Evolutionary conservation across 78 protist genomes (phyloP).

Genomic region (Dictyostelium purpureum): DNA sequence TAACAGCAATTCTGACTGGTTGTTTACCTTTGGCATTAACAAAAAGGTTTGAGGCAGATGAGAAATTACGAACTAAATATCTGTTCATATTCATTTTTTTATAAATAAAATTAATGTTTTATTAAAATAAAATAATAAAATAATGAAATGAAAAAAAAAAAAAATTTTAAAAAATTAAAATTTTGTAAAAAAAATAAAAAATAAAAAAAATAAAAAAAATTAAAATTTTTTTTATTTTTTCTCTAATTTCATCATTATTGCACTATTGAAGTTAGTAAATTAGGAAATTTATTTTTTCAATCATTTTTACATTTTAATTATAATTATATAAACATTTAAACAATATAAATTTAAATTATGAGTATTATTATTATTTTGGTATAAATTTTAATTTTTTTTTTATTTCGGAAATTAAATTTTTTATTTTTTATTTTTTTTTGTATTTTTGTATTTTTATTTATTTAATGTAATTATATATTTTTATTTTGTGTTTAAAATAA

Average conservation of each 20-base stretch:
- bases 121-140: background rate
- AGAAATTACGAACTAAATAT: background rate
- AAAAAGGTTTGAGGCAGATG: conserved; percentile 16
- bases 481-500: background rate
- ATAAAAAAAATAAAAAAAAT: background rate
- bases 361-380: no score
- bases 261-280: no score
- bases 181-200: background rate
- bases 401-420: no score
- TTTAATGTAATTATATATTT: no score
- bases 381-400: no score
- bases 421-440: no score
- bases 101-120: background rate
- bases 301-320: no score
- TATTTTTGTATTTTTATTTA: no score
- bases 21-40: conserved; percentile 43
- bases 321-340: background rate
- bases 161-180: background rate
- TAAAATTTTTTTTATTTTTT: no score
- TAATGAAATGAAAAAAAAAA: background rate
- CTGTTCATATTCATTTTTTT: background rate
- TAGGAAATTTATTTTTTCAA: no score
- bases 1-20: conserved; percentile 77
- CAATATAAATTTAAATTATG: no score
- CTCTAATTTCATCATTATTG: no score